A percentile compares a stretch with the other conserved stretches of the same genome.
phyloP scores from a whole-genome alignment of 75 land plant species.

The Azolla pinnata region DNA sequence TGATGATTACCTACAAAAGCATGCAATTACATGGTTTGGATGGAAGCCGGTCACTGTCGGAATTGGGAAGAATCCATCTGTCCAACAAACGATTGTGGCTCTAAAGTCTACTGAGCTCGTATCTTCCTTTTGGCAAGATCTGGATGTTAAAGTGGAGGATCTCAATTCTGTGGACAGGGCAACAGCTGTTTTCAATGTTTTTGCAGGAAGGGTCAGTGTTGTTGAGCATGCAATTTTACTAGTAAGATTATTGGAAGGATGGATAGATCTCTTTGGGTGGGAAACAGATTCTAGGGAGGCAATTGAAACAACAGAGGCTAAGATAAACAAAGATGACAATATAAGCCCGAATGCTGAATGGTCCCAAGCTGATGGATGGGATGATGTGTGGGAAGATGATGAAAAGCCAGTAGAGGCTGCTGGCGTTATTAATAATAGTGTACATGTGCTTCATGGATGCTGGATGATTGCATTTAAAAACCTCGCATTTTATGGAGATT shows the following conservation, averaged over 20 bases:
- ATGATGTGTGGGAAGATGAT: slow-evolving; percentile 87
- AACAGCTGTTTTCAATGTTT: slow-evolving; percentile 38
- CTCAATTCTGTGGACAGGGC: slow-evolving; percentile 52
- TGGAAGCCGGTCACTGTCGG: slow-evolving; percentile 34
- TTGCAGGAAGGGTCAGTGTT: slow-evolving; percentile 34
- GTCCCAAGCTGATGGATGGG: slow-evolving; percentile 61
- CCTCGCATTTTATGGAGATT: slow-evolving; percentile 15
- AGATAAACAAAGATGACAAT: slow-evolving; percentile 12
- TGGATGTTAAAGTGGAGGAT: slow-evolving; percentile 49
- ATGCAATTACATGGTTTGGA: slow-evolving; percentile 44
- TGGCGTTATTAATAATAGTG: slow-evolving; percentile 11
- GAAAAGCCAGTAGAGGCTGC: slow-evolving; percentile 11
- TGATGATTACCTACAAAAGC: neutral
- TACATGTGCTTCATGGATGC: slow-evolving; percentile 64
- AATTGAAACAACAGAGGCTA: slow-evolving; percentile 4
- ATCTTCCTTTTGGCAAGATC: slow-evolving; percentile 32
- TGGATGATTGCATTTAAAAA: slow-evolving; percentile 52
- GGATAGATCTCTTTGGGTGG: slow-evolving; percentile 60
- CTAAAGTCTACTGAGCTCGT: slow-evolving; percentile 65
- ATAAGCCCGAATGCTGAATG: slow-evolving; percentile 32
- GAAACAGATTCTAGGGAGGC: slow-evolving; percentile 8
- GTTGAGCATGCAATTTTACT: slow-evolving; percentile 32
- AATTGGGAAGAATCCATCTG: slow-evolving; percentile 4
- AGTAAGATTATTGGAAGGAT: slow-evolving; percentile 52
- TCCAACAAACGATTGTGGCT: slow-evolving; percentile 47